Evolutionary conservation across 108 stramenopile genomes (phyloP), one percentile per base, ranked within the genome.

Genomic region (Epithemia pelagica): DNA sequence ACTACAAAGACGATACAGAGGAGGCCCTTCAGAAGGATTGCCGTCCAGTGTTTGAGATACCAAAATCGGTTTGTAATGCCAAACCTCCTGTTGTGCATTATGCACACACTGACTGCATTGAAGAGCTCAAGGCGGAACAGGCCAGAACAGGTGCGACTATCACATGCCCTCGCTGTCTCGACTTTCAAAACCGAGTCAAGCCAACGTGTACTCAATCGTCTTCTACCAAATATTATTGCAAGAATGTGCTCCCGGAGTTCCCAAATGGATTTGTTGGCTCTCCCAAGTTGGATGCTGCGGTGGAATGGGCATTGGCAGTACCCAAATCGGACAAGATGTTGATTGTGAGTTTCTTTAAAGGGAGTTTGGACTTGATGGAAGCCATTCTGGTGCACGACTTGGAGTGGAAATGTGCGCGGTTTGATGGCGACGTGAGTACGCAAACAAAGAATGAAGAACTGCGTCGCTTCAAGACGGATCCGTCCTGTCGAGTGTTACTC

Each of bases 401-500:
- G 69, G 69, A 28, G 57, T 56, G 67, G 46, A 66, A 70, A 23
- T 74, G 73, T 54, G 68, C 51, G 2, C 76, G 80, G 28, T 81
- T 68, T 60, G 80, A 81, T 37, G 80, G 80, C 8, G 80, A 81
- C 61, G 66, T 81, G 15, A 19, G n/a, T 7, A 61, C 52, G n/a
- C 70, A 77, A n/a, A 30, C 18, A 27, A 51, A 76, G 18, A 29
- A 29, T 20, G 26, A 31, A 32, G 73, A 67, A n/a, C 60, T 81
- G 28, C 37, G 71, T 8, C 31, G 62, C 29, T 81, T 81, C 74
- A 77, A 81, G 59, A 62, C 32, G 21, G 64, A 28, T 28, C 30
- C n/a, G 19, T 29, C 46, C 3, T 74, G 69, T 54, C 60, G 70
- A 2, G 73, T 81, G 1, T 59, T 81, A 33, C 62, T 81, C 18